Percentiles rank a stretch among this genome's conserved stretches.
Evolutionary conservation across 2,329 filamentous ascomycete genomes (phyloP).

Genomic region (Fusarium sterilihyphosum): DNA sequence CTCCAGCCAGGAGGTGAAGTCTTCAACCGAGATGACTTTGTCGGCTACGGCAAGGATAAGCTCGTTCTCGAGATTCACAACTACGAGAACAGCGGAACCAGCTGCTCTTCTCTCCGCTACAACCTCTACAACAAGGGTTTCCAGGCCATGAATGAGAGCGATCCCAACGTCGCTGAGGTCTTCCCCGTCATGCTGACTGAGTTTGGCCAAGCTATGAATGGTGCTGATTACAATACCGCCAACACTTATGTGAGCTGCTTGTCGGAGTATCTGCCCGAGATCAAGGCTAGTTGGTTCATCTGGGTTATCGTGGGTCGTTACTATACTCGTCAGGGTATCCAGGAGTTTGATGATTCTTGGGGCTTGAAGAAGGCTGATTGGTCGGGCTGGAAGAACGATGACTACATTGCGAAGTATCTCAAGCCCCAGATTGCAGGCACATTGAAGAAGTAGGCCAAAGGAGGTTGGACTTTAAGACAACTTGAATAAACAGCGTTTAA

Average conservation of each 20-base stretch:
- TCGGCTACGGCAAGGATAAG: conserved; percentile 59
- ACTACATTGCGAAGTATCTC: conserved; percentile 50
- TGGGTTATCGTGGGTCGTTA: conserved; percentile 69
- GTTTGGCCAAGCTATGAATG: conserved; percentile 63
- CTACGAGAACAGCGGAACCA: conserved; percentile 62
- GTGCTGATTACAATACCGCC: conserved; percentile 51
- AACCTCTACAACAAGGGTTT: conserved; percentile 63
- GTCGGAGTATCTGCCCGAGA: conserved; percentile 56
- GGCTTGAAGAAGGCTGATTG: conserved; percentile 64
- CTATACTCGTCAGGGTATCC: conserved; percentile 62
- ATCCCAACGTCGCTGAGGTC: conserved; percentile 49
- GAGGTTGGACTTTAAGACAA: not conserved
- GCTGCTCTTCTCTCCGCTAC: conserved; percentile 57
- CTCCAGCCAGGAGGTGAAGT: conserved; percentile 57
- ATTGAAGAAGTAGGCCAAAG: not conserved
- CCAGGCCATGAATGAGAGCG: conserved; percentile 56
- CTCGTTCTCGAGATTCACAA: conserved; percentile 70
- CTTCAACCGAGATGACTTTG: conserved; percentile 59
- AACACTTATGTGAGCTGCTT: conserved; percentile 63
- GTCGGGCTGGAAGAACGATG: conserved; percentile 59
- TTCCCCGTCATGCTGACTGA: conserved; percentile 59
- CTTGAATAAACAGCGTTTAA: not conserved
- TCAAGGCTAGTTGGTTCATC: conserved; percentile 64
- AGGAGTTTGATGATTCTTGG: conserved; percentile 68
- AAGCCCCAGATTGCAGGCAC: conserved; percentile 20